Evolutionary conservation across 148 eudicot species (phyloP), one percentile per base, ranked within the genome.

Genomic region (Simmondsia chinensis): DNA sequence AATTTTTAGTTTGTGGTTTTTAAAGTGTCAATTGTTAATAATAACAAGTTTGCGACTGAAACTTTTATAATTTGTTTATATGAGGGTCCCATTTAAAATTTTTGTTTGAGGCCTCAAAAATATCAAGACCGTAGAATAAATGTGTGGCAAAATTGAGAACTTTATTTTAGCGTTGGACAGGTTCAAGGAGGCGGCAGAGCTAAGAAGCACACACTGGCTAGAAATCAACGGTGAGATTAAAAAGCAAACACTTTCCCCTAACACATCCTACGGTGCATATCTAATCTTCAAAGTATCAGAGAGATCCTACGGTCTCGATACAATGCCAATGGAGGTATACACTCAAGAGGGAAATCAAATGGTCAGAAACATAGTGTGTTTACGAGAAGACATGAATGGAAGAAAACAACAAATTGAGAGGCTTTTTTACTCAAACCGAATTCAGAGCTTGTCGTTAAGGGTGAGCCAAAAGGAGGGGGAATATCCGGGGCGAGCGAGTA

Each of bases 251-350:
- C 39, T 74, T 41, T 69, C 80, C 9, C 65, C 53, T 11, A 61
- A 70, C 42, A 83, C 87, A 11, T 38, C 39, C 0, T 83, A 83
- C 14, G 72, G 60, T 3, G 80, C 75, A 0, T 70, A 71, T 34
- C 66, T 80, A 20, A 49, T 77, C 1, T 38, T 80, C 29, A 65
- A 68, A 12, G 39, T 80, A 1, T 52, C 73, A 2, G 26, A 64
- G 2, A 55, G 72, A 2, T 72, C 95, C 16, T 77, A 59, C 20
- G 95, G 95, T 1, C 52, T 84, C 2, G 80, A 80, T 15, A 40
- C 55, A 0, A 26, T 77, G 37, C 73, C 80, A 0, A 60, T 70
- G 14, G 80, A 76, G 52, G 53, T 59, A 25, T 57, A 75, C 1
- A 4, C 80, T 15, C 24, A 72, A 54, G 48, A 74, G 20, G 85